Evolutionary conservation across 768 basidiomycete genomes (phyloP), one percentile per base, ranked within the genome.

Genomic region (Phanerodontia chrysosporium): DNA sequence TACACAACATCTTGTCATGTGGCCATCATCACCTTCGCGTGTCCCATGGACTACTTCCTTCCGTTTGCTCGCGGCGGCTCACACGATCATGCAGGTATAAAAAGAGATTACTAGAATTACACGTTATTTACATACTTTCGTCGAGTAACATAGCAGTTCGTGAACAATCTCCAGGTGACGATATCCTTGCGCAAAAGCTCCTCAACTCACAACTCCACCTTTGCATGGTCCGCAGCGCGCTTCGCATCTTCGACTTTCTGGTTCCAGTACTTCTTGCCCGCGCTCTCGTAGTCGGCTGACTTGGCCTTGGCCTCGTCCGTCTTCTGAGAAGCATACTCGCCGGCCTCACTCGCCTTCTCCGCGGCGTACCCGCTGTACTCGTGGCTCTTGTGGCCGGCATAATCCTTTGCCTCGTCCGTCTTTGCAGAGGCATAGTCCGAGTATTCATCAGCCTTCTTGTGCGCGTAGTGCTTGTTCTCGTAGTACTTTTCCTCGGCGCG

Each of bases 201-300:
- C 7, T 6, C 32, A 3, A 27, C 29, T 29, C 49, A 78, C 51
- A 78, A 61, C 63, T 80, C 78, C 14, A 74, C 76, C 61, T 74
- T 74, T 2, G 74, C 58, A 59, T 74, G 75, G 64, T 74, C 67
- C 1, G 75, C 75, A 3, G 32, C 57, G 28, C 36, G 42, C 54
- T 60, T 58, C 27, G 66, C 70, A 24, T 61, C 62, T 64, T 77
- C 75, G 2, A 75, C 65, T 65, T 76, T 76, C 61, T 76, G 75
- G 3, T 74, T 42, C 67, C 68, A 7, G 61, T 69, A 64, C 75
- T 71, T 49, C 70, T 73, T 24, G 65, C 69, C 61, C 12, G 58
- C 58, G 49, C 46, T 55, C 48, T 55, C 61, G 21, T 5, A 9
- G 12, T 64, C 67, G 13, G 65, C 58, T 5, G 44, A 70, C 61